Evolutionary conservation across 176 grass and related monocot genomes (phyloP).

Genomic region (Tillandsia leiboldiana): DNA sequence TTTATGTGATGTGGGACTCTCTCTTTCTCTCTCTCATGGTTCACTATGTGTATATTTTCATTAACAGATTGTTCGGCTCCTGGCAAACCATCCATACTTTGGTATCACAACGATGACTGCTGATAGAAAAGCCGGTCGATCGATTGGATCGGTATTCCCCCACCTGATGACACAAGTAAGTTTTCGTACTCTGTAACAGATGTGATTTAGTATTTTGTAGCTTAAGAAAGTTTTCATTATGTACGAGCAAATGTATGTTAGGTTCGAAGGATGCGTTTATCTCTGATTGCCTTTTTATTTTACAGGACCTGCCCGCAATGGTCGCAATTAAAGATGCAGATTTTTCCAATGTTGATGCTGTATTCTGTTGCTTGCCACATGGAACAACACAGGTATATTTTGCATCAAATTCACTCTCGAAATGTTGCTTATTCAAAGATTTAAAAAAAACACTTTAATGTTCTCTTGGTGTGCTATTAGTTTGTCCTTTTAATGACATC

Average conservation of each 20-base stretch:
- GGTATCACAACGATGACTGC: slow-evolving; percentile 76
- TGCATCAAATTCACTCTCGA: background rate
- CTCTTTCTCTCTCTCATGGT: slow-evolving; percentile 6
- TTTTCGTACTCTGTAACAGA: background rate
- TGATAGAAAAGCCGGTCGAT: slow-evolving; percentile 87
- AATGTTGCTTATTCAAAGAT: too few relatives aligned
- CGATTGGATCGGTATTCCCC: slow-evolving; percentile 85
- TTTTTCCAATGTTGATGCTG: slow-evolving; percentile 88
- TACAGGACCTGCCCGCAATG: slow-evolving; percentile 69
- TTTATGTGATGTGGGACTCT: background rate
- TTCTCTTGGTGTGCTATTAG: background rate
- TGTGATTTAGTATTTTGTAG: background rate
- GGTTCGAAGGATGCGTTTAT: background rate
- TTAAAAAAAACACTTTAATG: background rate
- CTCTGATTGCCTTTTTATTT: slow-evolving; percentile 22
- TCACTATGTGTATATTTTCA: background rate
- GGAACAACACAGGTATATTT: slow-evolving; percentile 80
- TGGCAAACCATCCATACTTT: slow-evolving; percentile 77
- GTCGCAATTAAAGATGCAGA: slow-evolving; percentile 88
- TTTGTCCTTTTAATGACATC: background rate
- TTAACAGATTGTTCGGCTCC: slow-evolving; percentile 69
- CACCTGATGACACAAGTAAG: slow-evolving; percentile 72
- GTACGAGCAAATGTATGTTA: background rate
- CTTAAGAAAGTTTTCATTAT: background rate
- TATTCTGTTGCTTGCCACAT: slow-evolving; percentile 99